These are phyloP conservation scores for Pseudopyrenochaeta lycopersici DNA, from an alignment of 2,329 filamentous ascomycete genomes.

Conservation along the genomic window DNA sequence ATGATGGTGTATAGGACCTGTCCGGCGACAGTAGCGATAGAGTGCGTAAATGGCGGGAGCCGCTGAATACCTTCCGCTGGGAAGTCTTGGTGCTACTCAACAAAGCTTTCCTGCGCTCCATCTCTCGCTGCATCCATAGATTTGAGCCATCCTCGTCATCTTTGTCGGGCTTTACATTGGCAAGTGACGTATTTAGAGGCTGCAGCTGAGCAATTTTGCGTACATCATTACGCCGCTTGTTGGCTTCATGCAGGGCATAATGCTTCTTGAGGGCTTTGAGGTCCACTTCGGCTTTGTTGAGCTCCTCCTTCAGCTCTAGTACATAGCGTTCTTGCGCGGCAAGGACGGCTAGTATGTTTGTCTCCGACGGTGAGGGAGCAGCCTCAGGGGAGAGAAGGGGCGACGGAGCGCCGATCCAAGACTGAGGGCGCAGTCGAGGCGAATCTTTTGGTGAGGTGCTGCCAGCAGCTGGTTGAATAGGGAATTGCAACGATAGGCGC, in stretches of 20 bases:
- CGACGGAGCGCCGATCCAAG: conserved; percentile 48
- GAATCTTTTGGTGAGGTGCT: conserved; percentile 42
- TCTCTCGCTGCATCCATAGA: conserved; percentile 64
- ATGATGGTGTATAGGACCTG: conserved; percentile 47
- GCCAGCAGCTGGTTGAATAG: conserved; percentile 52
- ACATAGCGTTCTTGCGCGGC: conserved; percentile 92
- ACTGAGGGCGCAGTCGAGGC: conserved; percentile 49
- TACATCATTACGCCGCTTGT: conserved; percentile 76
- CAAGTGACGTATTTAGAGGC: conserved; percentile 56
- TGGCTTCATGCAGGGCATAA: conserved; percentile 80
- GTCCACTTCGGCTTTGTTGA: conserved; percentile 82
- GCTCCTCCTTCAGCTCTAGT: conserved; percentile 88
- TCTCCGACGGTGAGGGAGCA: conserved; percentile 37
- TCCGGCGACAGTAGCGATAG: conserved; percentile 83
- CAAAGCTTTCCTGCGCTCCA: conserved; percentile 77
- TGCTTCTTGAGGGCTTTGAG: conserved; percentile 81
- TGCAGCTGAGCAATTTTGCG: conserved; percentile 64
- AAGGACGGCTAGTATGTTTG: conserved; percentile 81
- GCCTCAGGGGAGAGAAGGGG: conserved; percentile 37
- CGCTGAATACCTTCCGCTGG: conserved; percentile 69
- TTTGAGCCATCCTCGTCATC: conserved; percentile 56
- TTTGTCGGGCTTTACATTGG: conserved; percentile 36
- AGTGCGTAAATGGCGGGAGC: conserved; percentile 68
- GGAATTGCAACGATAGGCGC: conserved; percentile 60
- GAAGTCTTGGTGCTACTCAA: conserved; percentile 61